These are phyloP conservation scores for Nemania abortiva DNA, from an alignment of 2,329 filamentous ascomycete species.

Conservation along the genomic window DNA sequence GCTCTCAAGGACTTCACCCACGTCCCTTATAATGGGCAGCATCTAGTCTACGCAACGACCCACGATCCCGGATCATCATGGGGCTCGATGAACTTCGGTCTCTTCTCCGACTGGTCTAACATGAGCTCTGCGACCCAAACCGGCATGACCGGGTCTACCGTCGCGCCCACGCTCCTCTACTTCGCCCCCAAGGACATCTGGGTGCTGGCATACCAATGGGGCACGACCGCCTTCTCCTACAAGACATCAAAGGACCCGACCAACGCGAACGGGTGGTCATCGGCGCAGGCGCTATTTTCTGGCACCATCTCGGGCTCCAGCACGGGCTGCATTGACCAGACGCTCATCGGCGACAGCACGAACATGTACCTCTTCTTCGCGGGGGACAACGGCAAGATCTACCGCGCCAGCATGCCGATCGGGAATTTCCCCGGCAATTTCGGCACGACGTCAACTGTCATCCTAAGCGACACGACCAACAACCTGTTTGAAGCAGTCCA, in stretches of 20 bases:
- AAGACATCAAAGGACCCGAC: slow-evolving; percentile 68
- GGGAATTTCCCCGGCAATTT: slow-evolving; percentile 72
- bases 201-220: slow-evolving; percentile 77
- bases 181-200: slow-evolving; percentile 71
- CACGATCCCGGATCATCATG: slow-evolving; percentile 59
- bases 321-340: slow-evolving; percentile 72
- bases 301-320: slow-evolving; percentile 63
- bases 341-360: slow-evolving; percentile 69
- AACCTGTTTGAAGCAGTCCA: slow-evolving; percentile 76
- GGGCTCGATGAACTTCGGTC: slow-evolving; percentile 70
- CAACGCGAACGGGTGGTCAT: slow-evolving; percentile 68
- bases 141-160: slow-evolving; percentile 59
- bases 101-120: slow-evolving; percentile 65
- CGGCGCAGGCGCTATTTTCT: slow-evolving; percentile 65
- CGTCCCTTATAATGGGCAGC: slow-evolving; percentile 66
- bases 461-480: slow-evolving; percentile 65
- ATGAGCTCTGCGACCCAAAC: slow-evolving; percentile 67
- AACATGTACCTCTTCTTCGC: slow-evolving; percentile 77
- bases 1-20: slow-evolving; percentile 73
- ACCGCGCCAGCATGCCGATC: slow-evolving; percentile 72
- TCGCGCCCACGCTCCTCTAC: slow-evolving; percentile 73
- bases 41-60: slow-evolving; percentile 70
- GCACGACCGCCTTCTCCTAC: slow-evolving; percentile 70
- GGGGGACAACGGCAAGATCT: slow-evolving; percentile 75
- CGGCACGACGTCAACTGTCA: slow-evolving; percentile 61